phyloP scores from a whole-genome alignment of 306 rosid genomes.

The Notholithocarpus densiflorus region DNA sequence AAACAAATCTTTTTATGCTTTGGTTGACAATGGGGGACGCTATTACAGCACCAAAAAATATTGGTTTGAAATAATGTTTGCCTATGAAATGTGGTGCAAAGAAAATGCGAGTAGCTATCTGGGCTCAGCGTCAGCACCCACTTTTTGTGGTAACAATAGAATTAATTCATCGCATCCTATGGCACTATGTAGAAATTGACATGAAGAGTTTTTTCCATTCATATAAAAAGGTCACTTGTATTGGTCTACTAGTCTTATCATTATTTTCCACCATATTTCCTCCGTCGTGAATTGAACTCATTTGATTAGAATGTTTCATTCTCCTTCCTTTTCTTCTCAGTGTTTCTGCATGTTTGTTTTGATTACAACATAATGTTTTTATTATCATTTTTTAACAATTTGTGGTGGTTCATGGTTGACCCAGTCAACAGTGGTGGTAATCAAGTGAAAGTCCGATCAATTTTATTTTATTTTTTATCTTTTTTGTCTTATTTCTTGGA shows the following conservation, averaged over 20 bases:
- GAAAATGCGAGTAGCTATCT: background rate
- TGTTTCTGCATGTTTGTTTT: background rate
- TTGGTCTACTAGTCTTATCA: background rate
- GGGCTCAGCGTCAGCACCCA: background rate
- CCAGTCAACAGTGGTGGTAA: no score
- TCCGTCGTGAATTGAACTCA: no score
- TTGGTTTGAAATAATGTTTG: no score
- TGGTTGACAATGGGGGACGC: background rate
- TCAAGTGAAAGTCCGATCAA: no score
- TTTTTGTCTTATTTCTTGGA: no score
- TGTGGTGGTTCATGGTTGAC: background rate
- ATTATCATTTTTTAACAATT: background rate
- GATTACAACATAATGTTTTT: background rate
- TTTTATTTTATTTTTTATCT: no score
- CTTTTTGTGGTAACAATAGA: background rate
- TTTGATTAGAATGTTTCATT: background rate
- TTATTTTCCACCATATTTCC: no score
- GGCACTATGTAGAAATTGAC: background rate
- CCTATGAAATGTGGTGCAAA: background rate
- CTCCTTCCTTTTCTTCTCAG: background rate
- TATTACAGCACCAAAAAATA: no score
- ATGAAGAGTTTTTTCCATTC: background rate
- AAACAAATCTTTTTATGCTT: background rate
- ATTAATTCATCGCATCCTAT: background rate
- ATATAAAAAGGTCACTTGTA: background rate